Base-by-base conservation (phyloP, 768 basidiomycete species). In the Pulveroboletus sp. region DNA sequence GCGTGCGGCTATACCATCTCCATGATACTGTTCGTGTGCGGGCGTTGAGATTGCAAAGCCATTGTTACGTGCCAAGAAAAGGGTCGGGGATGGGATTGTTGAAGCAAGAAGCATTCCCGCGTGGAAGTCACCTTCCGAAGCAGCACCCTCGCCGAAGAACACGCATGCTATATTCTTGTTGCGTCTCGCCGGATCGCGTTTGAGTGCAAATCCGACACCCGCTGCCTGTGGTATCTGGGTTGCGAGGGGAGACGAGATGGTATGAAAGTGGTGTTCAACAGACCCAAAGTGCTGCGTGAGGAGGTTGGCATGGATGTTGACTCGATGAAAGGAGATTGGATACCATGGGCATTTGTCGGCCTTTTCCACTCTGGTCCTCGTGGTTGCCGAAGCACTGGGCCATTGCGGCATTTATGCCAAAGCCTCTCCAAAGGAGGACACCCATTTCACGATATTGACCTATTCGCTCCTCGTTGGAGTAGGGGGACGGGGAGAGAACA, bases 41-140 rank as follows among this genome's bases (percentile, higher is more conserved):
- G 93, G 93, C 4, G 93, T 96, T 42, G 90, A 93, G 64, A 97
- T 97, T 28, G 93, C 93, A 60, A 96, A 96, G 4, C 93, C 92
- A 59, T 95, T 95, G 58, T 88, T 87, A 31, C 86, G 80, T 11
- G 80, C 85, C 50, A 90, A 77, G 68, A 80, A 92, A 15, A 90
- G 66, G 4, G 83, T 82, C 3, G 88, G 88, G 2, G 83, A 80
- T 0, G 86, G 81, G 26, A 92, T 73, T 0, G 85, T 87, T 3
- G 86, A 89, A 24, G 85, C 85, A 41, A 90, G 76, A 47, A 88
- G 78, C 62, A 93, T 73, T 26, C 92, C 94, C 0, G 93, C 94
- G 62, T 97, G 93, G 65, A 95, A 95, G 67, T 96, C 93, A 50
- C 93, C 93, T 70, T 95, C 93, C 2, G 89, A 91, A 3, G 93